A percentile compares a stretch with the other conserved stretches of the same genome.
phyloP scores from a whole-genome alignment of 441 rosid species.

The Metrosideros polymorpha region DNA sequence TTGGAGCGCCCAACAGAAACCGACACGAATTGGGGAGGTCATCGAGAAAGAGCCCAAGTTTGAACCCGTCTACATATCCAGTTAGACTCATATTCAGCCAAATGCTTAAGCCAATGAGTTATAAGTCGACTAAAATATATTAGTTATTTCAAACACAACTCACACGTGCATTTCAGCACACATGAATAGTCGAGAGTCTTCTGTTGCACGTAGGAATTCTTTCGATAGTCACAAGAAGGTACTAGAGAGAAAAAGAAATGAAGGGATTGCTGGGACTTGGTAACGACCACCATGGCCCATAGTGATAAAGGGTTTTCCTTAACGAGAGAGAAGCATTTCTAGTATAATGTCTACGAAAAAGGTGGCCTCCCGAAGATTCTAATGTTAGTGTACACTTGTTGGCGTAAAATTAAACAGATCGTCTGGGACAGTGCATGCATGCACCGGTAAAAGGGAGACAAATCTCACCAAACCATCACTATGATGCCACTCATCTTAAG shows the following conservation, averaged over 20 bases:
- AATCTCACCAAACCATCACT: neutral
- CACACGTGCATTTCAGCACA: rapidly evolving
- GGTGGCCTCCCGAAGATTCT: neutral
- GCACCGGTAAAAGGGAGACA: neutral
- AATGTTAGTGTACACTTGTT: neutral
- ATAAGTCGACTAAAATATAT: rapidly evolving
- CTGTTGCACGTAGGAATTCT: neutral
- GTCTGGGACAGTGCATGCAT: neutral
- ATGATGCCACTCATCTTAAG: neutral
- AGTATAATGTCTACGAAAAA: neutral
- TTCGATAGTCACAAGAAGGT: neutral
- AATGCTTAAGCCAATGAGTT: no score
- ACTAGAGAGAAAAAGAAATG: neutral
- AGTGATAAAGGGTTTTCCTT: neutral
- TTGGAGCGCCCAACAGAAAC: no score
- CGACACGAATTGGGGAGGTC: no score
- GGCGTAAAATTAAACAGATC: neutral
- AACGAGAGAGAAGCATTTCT: neutral
- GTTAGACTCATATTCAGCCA: no score
- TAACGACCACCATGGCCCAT: neutral
- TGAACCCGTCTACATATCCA: neutral
- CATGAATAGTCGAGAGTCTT: neutral
- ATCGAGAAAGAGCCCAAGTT: no score
- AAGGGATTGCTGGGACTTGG: neutral
- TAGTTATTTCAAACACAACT: neutral